Percentiles rank a stretch among this genome's conserved stretches.
Evolutionary conservation across 2,329 filamentous ascomycete genomes (phyloP).

Genomic region (Paecilomyces sp.): DNA sequence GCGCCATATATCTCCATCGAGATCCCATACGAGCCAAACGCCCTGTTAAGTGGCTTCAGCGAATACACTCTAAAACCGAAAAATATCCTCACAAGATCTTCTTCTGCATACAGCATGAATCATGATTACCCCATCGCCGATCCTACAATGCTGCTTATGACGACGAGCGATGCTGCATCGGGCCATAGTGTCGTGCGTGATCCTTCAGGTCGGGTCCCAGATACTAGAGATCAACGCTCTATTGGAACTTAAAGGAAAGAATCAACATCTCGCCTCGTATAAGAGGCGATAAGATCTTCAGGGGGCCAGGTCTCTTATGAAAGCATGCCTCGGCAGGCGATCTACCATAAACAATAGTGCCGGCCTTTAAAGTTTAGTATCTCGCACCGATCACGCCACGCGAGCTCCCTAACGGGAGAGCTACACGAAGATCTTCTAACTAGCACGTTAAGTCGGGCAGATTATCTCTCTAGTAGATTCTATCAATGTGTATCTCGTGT

Average conservation of each 20-base stretch:
- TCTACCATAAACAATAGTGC: neutral
- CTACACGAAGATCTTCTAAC: too few relatives aligned
- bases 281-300: neutral
- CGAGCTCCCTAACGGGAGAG: too few relatives aligned
- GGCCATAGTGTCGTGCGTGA: neutral
- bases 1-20: too few relatives aligned
- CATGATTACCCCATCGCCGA: neutral
- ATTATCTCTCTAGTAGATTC: too few relatives aligned
- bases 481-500: too few relatives aligned
- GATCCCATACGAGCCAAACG: too few relatives aligned
- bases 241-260: neutral
- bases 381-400: neutral
- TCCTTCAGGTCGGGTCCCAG: neutral
- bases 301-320: neutral
- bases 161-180: too few relatives aligned
- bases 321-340: neutral
- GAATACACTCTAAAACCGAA: too few relatives aligned
- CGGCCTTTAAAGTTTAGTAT: neutral
- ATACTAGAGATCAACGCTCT: neutral
- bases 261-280: neutral
- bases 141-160: neutral
- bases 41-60: too few relatives aligned
- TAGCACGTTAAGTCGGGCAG: too few relatives aligned
- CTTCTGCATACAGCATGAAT: neutral
- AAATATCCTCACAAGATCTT: neutral